Evolutionary conservation across 345 rosid species (phyloP), one percentile per base, ranked within the genome.

Genomic region (Eucalyptus erythrocorys): DNA sequence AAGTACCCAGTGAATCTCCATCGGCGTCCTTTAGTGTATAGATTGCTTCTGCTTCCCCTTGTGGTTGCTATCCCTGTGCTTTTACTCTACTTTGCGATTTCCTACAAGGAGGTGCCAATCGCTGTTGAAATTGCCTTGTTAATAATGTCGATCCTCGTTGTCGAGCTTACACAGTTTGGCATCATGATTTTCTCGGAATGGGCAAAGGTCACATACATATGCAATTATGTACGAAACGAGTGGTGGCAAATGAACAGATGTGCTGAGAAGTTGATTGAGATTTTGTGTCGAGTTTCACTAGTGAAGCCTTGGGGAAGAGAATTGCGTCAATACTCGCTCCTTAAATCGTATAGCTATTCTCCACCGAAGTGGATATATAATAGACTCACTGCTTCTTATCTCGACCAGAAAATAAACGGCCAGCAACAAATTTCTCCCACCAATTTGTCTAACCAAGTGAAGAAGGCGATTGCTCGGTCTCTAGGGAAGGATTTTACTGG

Each of bases 1-100:
- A 53, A 53, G 8, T 0, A 53, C 59, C 59, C 59, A 0, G 27
- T 2, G 27, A 22, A 8, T 0, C 59, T 53, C 12, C 12, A 22
- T 22, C 0, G 0, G 12, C 5, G 11, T 53, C 12, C 0, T 53
- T 22, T 0, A 22, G 27, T 53, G 27, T 2, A 22, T 4, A 53
- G 26, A 53, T 53, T 53, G 59, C 59, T 53, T 22, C 27, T 21
- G 0, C 12, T 53, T 0, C 26, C 27, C 5, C 0, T 53, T 53
- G 0, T 53, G 27, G 59, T 8, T 53, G 59, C 59, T 3, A 0
- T 17, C 6, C 22, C 22, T 2, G 4, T 50, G 55, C 0, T 50
- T 3, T 1, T 6, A 0, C 55, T 50, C 55, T 48, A 10, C 49
- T 1, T 1, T 12, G 49, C 9, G 14, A 48, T 48, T 48, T 48